Evolutionary conservation across 202 grass and related monocot genomes (phyloP).

Genomic region (Alloteropsis angusta): DNA sequence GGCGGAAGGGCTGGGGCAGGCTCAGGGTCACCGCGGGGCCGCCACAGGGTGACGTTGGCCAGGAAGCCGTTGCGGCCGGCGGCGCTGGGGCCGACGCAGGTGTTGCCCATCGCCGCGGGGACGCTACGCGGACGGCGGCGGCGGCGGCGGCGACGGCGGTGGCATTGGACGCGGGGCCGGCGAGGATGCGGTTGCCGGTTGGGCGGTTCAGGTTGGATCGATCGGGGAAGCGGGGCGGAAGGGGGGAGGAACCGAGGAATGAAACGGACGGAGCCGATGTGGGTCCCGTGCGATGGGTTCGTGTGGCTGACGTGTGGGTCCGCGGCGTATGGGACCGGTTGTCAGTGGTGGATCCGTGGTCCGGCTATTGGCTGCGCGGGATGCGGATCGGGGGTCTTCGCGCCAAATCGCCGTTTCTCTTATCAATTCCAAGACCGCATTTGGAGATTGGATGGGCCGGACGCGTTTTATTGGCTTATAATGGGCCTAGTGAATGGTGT

Average conservation of each 20-base stretch:
- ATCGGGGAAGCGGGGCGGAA: constrained; percentile 20
- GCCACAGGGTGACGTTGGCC: constrained; percentile 49
- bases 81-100: constrained; percentile 63
- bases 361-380: neutral
- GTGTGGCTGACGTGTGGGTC: constrained; percentile 10
- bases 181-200: constrained; percentile 27
- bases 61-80: constrained; percentile 49
- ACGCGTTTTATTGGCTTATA: neutral
- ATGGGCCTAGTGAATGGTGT: too few relatives aligned
- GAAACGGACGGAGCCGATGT: neutral
- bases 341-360: constrained; percentile 7
- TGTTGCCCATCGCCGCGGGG: constrained; percentile 76
- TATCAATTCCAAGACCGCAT: neutral
- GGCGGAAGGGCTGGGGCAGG: constrained; percentile 15
- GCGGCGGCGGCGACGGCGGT: constrained; percentile 21
- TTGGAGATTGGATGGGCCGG: neutral
- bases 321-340: neutral
- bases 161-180: constrained; percentile 41
- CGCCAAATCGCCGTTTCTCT: constrained; percentile 22
- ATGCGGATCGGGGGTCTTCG: constrained; percentile 5
- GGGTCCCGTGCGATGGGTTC: neutral
- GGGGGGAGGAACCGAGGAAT: neutral
- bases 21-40: constrained; percentile 10
- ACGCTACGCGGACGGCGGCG: constrained; percentile 33
- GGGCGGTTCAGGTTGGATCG: constrained; percentile 29